Conservation (phyloP, 2,329 filamentous ascomycete genomes). For the Pestalotiopsis sp. region DNA sequence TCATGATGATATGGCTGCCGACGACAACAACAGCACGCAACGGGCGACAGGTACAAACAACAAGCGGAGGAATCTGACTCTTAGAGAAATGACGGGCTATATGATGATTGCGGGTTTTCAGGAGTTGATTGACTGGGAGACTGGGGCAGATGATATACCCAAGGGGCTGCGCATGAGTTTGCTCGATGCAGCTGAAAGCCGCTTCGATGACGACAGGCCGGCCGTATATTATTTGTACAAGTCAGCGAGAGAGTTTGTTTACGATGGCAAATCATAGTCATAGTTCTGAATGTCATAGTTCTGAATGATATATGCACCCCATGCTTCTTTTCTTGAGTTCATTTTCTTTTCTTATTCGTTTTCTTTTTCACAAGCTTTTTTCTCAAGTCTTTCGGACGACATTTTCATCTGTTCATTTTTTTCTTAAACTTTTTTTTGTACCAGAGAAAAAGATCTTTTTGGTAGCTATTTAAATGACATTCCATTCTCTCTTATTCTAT, state of each 20-base stretch:
- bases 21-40: not conserved
- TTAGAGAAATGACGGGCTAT: slow-evolving; percentile 13
- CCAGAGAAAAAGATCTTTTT: too few species aligned
- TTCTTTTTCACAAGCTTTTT: too few species aligned
- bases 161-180: slow-evolving; percentile 27
- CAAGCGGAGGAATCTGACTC: not conserved
- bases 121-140: slow-evolving; percentile 29
- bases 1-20: not conserved
- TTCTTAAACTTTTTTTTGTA: too few species aligned
- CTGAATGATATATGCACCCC: too few species aligned
- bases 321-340: too few species aligned
- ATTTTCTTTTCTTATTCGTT: too few species aligned
- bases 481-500: too few species aligned
- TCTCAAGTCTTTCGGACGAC: too few species aligned
- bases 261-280: not conserved
- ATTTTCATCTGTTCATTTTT: too few species aligned
- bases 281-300: too few species aligned
- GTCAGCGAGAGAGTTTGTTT: slow-evolving; percentile 16
- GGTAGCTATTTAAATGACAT: too few species aligned
- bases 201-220: not conserved
- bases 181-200: slow-evolving; percentile 15
- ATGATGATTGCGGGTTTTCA: slow-evolving; percentile 19
- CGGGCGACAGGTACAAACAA: not conserved
- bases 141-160: slow-evolving; percentile 14
- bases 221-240: not conserved